Base-by-base conservation (phyloP, 2,329 filamentous ascomycete species). In the Fragosphaeria purpurea region DNA sequence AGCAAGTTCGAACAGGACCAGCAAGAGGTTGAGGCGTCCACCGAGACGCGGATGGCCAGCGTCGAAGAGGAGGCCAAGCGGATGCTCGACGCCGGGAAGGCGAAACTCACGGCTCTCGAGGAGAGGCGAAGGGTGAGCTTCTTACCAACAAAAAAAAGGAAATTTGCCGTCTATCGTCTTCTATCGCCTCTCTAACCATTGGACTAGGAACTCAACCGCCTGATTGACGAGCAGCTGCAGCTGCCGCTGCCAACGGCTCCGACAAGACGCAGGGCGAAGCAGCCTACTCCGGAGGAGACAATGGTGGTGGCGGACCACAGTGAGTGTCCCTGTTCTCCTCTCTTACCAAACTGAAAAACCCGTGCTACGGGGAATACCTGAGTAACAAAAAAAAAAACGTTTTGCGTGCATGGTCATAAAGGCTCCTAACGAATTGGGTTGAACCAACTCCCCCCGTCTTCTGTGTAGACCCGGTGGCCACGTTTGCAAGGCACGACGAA, bases 141-240 rank as follows among this genome's bases (percentile, higher is more conserved):
- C 35, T 41, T 34, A 6, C 2, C 12, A 6, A 9, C 5, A 31
- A 31, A 6, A 44, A 44, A 35, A 22, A 22, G 22, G 3, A 22
- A 22, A 22, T 22, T 3, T 22, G 22, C 22, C 22, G 22, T 22
- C 22, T 22, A 22, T 22, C 22, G 22, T 22, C 22, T 3, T 22
- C 22, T 22, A 22, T 22, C 3, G 22, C 22, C 2, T 22, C 22
- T 22, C 22, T 22, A 47, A 7, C n/a, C 3, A n/a, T 6, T 7
- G 12, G 8, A 30, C 12, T 22, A 71, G 68, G 68, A 72, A 56
- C 61, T 72, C 51, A 71, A 71, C 48, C 67, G 63, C 22, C 59
- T 65, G 41, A 68, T 72, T 40, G 70, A 72, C 37, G 69, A 71
- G 50, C 62, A 69, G 52, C 57, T 72, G 35, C 61, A 63, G 48